Base-by-base conservation (phyloP, 1,284 basidiomycete genomes). In the Leccinum glutinopallens region DNA sequence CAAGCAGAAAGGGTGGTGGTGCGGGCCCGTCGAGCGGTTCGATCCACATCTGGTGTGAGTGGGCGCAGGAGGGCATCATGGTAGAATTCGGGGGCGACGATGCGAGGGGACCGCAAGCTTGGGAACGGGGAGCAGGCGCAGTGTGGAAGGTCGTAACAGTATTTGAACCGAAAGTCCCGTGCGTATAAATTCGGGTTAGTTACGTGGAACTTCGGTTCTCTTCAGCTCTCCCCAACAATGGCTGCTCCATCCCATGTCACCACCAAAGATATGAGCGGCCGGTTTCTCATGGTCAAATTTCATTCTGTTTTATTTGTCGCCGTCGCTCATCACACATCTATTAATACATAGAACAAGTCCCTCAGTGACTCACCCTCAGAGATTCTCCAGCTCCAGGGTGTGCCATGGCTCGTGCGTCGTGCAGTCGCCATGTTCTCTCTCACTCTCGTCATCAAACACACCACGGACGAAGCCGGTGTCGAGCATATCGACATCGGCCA, bases 21-120 rank as follows among this genome's bases (percentile, higher is more conserved):
- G 80, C 86, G 10, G 92, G 91, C 0, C 91, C 91, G 8, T 89
- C 89, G 13, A 86, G 84, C 9, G 91, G 91, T n/a, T 93, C 90
- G 51, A 92, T 96, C 68, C 88, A 88, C 19, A 94, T 96, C 66
- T 97, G 93, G 92, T 91, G 93, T 69, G 94, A 96, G 75, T 96
- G 93, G 93, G 82, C 85, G n/a, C 82, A 79, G 65, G 83, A 90
- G 63, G 92, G 92, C 2, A 72, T 94, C 29, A 90, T 93, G 88
- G 84, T 93, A 17, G 92, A 94, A 72, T 93, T 93, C 77, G 90
- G 89, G 1, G 91, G 90, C 3, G 83, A 85, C 58, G 86, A 90
- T 68, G 87, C 90, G 13, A 84, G 83, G 64, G 92, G 92, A 2
- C 87, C 90, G 4, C 87, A 91, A 66, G 92, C 91, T 67, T 94